Evolutionary conservation across 2,329 filamentous ascomycete genomes (phyloP).

Genomic region (Fusarium robinianum): DNA sequence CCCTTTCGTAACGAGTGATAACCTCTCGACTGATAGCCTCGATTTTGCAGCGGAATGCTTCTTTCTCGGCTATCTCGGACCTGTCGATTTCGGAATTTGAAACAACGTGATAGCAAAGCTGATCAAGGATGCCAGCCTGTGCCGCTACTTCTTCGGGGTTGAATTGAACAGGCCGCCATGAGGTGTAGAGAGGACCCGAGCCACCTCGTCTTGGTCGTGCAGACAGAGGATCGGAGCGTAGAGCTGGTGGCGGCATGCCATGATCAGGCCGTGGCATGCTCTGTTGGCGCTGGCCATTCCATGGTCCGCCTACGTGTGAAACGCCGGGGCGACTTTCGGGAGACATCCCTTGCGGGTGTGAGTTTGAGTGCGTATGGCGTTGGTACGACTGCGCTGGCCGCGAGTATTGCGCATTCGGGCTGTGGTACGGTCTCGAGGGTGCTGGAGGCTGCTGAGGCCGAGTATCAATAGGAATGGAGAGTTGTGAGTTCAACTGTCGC

Average conservation of each 20-base stretch:
- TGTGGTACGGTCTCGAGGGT: conserved; percentile 38
- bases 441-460: conserved; percentile 43
- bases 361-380: conserved; percentile 30
- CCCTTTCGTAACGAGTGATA: conserved; percentile 57
- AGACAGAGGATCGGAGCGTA: conserved; percentile 9
- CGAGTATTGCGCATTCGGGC: conserved; percentile 36
- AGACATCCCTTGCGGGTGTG: conserved; percentile 22
- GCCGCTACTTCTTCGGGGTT: conserved; percentile 52
- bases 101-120: conserved; percentile 51
- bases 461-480: conserved; percentile 60
- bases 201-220: conserved; percentile 19
- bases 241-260: conserved; percentile 7
- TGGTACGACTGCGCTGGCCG: conserved; percentile 31
- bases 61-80: conserved; percentile 70
- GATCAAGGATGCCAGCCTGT: conserved; percentile 56
- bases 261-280: conserved; percentile 37
- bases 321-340: conserved; percentile 21
- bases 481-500: conserved; percentile 64
- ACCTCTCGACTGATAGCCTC: conserved; percentile 66
- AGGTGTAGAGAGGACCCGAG: conserved; percentile 26
- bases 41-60: conserved; percentile 67
- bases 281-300: conserved; percentile 31
- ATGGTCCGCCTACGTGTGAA: conserved; percentile 24
- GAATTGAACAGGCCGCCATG: conserved; percentile 37
- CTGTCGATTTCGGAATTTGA: conserved; percentile 64